Percentiles rank a stretch among this genome's conserved stretches.
phyloP scores from a whole-genome alignment of 306 rosid genomes.

The Prunus mume region DNA sequence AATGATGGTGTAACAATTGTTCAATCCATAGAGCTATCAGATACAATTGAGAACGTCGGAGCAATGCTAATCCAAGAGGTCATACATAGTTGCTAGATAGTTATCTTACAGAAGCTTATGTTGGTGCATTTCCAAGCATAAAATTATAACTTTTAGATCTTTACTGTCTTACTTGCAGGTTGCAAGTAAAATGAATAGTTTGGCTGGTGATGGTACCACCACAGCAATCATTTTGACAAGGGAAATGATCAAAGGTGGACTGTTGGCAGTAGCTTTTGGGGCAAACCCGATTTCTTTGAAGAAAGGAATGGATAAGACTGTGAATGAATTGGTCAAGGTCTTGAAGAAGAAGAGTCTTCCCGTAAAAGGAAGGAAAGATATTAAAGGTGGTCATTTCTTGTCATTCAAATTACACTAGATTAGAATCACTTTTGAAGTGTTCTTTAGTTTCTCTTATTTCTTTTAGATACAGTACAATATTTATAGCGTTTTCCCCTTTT shows the following conservation, averaged over 20 bases:
- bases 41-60: conserved; percentile 90
- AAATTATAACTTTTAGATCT: conserved; percentile 19
- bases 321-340: conserved; percentile 61
- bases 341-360: conserved; percentile 78
- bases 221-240: conserved; percentile 89
- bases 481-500: conserved; percentile 18
- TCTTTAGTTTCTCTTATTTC: not conserved
- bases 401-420: conserved; percentile 24
- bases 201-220: conserved; percentile 97
- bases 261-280: conserved; percentile 75
- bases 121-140: conserved; percentile 13
- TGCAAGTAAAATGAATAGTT: conserved; percentile 85
- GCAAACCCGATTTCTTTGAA: conserved; percentile 89
- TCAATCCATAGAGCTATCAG: conserved; percentile 80
- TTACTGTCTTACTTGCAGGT: conserved; percentile 55
- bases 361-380: conserved; percentile 77
- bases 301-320: conserved; percentile 91
- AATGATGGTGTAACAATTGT: conserved; percentile 96
- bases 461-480: not conserved
- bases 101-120: conserved; percentile 23
- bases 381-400: conserved; percentile 57
- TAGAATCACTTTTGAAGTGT: not conserved
- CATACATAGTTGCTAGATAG: conserved; percentile 53
- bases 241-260: conserved; percentile 79
- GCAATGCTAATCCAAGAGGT: conserved; percentile 98